Conservation (phyloP, 2,329 filamentous ascomycete species). For the Paramyrothecium roridum region DNA sequence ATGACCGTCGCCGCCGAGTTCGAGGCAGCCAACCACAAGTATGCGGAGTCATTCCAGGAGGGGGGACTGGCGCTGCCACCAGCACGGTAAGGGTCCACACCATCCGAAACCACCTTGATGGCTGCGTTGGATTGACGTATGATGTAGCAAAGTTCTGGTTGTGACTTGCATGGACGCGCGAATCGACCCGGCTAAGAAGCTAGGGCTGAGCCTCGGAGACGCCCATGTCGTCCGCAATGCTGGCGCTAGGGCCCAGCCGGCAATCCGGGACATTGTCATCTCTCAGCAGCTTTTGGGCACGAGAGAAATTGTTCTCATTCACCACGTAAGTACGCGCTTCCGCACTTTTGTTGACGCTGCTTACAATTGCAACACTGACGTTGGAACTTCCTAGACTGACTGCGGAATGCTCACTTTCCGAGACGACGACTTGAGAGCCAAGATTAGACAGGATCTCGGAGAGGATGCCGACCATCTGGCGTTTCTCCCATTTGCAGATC, state of each 20-base stretch:
- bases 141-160: slow-evolving; percentile 26
- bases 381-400: slow-evolving; percentile 26
- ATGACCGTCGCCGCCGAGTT: not conserved
- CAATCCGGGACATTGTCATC: slow-evolving; percentile 71
- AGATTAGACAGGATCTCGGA: slow-evolving; percentile 59
- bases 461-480: slow-evolving; percentile 49
- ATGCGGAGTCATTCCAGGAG: not conserved
- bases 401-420: slow-evolving; percentile 65
- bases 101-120: too few relatives aligned
- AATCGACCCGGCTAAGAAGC: slow-evolving; percentile 63
- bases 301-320: slow-evolving; percentile 69
- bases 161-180: slow-evolving; percentile 84
- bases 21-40: slow-evolving; percentile 1
- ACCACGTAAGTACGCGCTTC: slow-evolving; percentile 45
- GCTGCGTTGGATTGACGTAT: too few relatives aligned
- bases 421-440: slow-evolving; percentile 50
- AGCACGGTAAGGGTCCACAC: not conserved
- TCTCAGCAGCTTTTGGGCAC: slow-evolving; percentile 78
- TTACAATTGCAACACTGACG: not conserved
- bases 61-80: not conserved
- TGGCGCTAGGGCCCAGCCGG: slow-evolving; percentile 64
- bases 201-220: slow-evolving; percentile 70
- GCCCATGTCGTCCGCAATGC: slow-evolving; percentile 78
- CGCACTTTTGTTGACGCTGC: not conserved
- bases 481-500: slow-evolving; percentile 63